These are phyloP conservation scores for Didymella arachidicola DNA, from an alignment of 2,329 filamentous ascomycete genomes.

Conservation along the genomic window DNA sequence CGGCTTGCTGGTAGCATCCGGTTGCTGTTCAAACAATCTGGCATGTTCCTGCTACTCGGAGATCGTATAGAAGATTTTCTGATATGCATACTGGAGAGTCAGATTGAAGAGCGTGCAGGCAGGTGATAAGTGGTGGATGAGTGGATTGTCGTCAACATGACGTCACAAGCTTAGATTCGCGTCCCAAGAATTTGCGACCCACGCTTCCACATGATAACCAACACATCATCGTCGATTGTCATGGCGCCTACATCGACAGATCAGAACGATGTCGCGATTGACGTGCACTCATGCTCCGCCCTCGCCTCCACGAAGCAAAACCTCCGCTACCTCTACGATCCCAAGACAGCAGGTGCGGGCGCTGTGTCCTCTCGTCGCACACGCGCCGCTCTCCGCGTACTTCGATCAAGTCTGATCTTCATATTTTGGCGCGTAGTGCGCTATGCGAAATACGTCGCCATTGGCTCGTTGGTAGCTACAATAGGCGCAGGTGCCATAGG, in stretches of 20 bases:
- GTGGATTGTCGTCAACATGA: background rate
- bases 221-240: background rate
- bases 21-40: too few species aligned
- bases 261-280: slow-evolving; percentile 14
- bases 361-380: slow-evolving; percentile 49
- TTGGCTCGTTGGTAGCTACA: slow-evolving; percentile 51
- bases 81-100: too few species aligned
- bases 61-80: too few species aligned
- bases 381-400: slow-evolving; percentile 49
- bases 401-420: slow-evolving; percentile 52
- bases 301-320: slow-evolving; percentile 41
- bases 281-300: slow-evolving; percentile 30
- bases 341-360: slow-evolving; percentile 31
- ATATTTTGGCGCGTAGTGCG: slow-evolving; percentile 54
- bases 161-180: slow-evolving; percentile 8
- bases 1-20: background rate
- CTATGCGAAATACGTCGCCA: slow-evolving; percentile 55
- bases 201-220: too few species aligned
- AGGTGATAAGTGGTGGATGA: background rate
- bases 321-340: slow-evolving; percentile 50
- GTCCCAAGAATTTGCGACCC: background rate
- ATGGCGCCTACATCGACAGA: slow-evolving; percentile 12
- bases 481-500: slow-evolving; percentile 51
- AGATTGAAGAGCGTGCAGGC: too few species aligned
- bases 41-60: too few species aligned